Evolutionary conservation across 2,329 filamentous ascomycete genomes (phyloP).

Genomic region (Fusarium sp.): DNA sequence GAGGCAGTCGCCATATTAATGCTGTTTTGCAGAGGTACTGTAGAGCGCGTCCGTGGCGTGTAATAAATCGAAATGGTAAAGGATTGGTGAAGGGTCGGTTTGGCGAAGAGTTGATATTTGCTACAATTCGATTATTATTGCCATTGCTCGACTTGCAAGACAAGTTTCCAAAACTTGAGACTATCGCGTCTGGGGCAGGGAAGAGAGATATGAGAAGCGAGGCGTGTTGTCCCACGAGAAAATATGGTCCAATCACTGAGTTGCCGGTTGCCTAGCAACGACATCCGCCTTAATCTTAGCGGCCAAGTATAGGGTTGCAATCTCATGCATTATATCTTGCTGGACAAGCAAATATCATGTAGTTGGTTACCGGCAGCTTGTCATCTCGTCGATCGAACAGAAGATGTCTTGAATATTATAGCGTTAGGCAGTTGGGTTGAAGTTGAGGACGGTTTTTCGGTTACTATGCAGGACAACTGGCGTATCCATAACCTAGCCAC

Average conservation of each 20-base stretch:
- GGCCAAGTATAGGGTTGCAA: constrained; percentile 25
- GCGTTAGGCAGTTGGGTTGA: background rate
- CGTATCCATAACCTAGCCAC: background rate
- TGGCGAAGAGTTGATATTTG: constrained; percentile 48
- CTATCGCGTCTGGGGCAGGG: constrained; percentile 49
- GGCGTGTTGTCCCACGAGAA: constrained; percentile 45
- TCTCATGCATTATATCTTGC: constrained; percentile 12
- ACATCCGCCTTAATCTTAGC: constrained; percentile 13
- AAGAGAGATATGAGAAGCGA: constrained; percentile 37
- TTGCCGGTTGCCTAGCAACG: constrained; percentile 50
- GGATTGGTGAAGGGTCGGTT: constrained; percentile 28
- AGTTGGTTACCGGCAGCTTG: background rate
- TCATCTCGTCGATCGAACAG: background rate
- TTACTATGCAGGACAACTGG: constrained; percentile 4
- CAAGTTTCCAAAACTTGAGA: constrained; percentile 50
- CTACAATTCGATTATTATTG: constrained; percentile 54
- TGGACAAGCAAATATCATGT: background rate
- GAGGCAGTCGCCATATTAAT: constrained; percentile 63
- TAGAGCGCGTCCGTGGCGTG: constrained; percentile 34
- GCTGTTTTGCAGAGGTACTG: constrained; percentile 26
- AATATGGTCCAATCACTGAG: constrained; percentile 47
- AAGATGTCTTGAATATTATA: background rate
- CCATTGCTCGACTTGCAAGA: constrained; percentile 52
- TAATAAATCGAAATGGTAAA: constrained; percentile 26
- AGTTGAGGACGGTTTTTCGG: background rate